These are phyloP conservation scores for Diospyros lotus DNA, from an alignment of 148 eudicot species.

Conservation along the genomic window DNA sequence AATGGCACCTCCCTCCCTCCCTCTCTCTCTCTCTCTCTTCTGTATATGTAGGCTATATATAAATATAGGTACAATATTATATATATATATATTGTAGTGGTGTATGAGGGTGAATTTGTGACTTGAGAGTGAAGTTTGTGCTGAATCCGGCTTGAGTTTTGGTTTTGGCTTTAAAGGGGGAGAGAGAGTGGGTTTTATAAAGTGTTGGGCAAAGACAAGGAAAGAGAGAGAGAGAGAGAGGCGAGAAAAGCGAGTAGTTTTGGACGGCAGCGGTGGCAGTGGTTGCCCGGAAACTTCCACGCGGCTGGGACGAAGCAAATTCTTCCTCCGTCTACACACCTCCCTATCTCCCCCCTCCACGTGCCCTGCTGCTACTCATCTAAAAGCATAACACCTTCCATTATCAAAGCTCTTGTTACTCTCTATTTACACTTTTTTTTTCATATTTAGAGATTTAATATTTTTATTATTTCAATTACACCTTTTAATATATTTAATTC, in stretches of 20 bases:
- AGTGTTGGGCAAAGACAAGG: not conserved
- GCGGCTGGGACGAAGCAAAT: not conserved
- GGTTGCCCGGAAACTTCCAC: conserved; percentile 1
- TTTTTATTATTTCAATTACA: too few relatives aligned
- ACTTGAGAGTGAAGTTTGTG: not conserved
- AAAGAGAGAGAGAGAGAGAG: conserved; percentile 1
- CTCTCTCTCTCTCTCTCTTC: not conserved
- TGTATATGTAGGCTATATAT: too few relatives aligned
- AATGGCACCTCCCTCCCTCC: not conserved
- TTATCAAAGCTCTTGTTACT: too few relatives aligned
- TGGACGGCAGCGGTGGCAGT: not conserved
- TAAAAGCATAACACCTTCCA: too few relatives aligned
- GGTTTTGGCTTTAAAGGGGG: not conserved
- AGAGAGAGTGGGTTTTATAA: not conserved
- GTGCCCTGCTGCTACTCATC: too few relatives aligned
- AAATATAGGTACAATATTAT: too few relatives aligned
- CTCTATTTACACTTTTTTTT: too few relatives aligned
- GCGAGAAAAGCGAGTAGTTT: conserved; percentile 2
- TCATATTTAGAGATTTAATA: too few relatives aligned
- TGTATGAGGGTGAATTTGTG: too few relatives aligned
- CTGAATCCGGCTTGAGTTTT: not conserved
- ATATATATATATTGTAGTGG: not conserved
- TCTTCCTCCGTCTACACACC: too few relatives aligned
- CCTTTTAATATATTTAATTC: too few relatives aligned
- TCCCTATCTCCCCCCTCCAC: too few relatives aligned